Evolutionary conservation across 352 stramenopile species (phyloP).

Genomic region (Thalassiosira hispida): DNA sequence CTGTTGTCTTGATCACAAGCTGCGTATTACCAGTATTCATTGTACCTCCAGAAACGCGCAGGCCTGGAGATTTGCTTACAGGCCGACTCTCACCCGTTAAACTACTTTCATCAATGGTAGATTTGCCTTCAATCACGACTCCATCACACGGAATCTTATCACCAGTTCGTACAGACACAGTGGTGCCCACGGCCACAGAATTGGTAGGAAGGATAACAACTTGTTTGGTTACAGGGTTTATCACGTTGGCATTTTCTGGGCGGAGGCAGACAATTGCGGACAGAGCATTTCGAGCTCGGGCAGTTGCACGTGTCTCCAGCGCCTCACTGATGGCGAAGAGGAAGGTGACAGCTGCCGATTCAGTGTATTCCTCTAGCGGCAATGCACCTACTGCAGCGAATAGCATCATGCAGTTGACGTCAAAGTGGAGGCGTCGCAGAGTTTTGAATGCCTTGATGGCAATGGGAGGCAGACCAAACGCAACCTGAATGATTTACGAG

Average conservation of each 20-base stretch:
- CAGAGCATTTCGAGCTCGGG: constrained; percentile 71
- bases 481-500: constrained; percentile 13
- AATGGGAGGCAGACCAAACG: constrained; percentile 68
- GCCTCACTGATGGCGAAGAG: constrained; percentile 79
- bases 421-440: constrained; percentile 66
- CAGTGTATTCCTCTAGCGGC: constrained; percentile 74
- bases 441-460: constrained; percentile 66
- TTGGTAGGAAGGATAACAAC: constrained; percentile 68
- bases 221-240: constrained; percentile 65
- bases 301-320: constrained; percentile 70
- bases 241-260: constrained; percentile 75
- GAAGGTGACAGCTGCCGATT: constrained; percentile 81
- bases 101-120: constrained; percentile 91
- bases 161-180: constrained; percentile 89
- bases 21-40: constrained; percentile 70
- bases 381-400: constrained; percentile 80
- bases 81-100: constrained; percentile 92
- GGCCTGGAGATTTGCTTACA: constrained; percentile 76
- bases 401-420: constrained; percentile 85
- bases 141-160: constrained; percentile 93
- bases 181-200: constrained; percentile 83
- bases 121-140: constrained; percentile 87
- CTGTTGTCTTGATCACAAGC: constrained; percentile 68
- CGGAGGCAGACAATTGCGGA: constrained; percentile 71
- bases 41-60: constrained; percentile 71